These are phyloP conservation scores for Penicillium roqueforti DNA, from an alignment of 495 filamentous ascomycete species.

Conservation along the genomic window DNA sequence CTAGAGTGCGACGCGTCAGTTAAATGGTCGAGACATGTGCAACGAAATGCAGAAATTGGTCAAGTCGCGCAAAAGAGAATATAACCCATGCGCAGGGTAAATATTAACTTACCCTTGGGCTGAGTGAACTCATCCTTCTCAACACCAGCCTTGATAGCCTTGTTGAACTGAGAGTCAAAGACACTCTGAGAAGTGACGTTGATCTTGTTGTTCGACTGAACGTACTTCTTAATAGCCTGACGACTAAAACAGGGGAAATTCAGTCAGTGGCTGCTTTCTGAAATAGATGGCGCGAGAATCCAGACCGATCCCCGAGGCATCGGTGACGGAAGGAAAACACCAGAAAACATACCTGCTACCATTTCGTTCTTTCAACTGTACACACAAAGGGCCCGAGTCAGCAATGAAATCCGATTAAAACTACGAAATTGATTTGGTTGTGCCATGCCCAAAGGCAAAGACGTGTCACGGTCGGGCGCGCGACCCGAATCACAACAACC, in stretches of 20 bases:
- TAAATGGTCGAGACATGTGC: constrained; percentile 3
- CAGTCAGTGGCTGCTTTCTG: constrained; percentile 13
- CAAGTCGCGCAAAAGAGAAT: background rate
- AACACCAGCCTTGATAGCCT: constrained; percentile 81
- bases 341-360: constrained; percentile 54
- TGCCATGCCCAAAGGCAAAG: constrained; percentile 24
- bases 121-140: constrained; percentile 86
- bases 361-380: constrained; percentile 62
- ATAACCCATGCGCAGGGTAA: background rate
- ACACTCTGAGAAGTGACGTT: constrained; percentile 58
- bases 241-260: constrained; percentile 55
- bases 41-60: background rate
- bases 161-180: constrained; percentile 93
- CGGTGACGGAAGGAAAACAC: constrained; percentile 16
- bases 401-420: constrained; percentile 24
- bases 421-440: constrained; percentile 21
- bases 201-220: constrained; percentile 91
- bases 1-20: constrained; percentile 50
- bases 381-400: constrained; percentile 26
- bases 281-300: constrained; percentile 5
- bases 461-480: constrained; percentile 46
- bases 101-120: constrained; percentile 79
- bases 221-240: constrained; percentile 96
- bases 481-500: constrained; percentile 36
- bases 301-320: background rate